Base-by-base conservation (phyloP, 78 protist genomes). In the Dictyostelium firmibasis region DNA sequence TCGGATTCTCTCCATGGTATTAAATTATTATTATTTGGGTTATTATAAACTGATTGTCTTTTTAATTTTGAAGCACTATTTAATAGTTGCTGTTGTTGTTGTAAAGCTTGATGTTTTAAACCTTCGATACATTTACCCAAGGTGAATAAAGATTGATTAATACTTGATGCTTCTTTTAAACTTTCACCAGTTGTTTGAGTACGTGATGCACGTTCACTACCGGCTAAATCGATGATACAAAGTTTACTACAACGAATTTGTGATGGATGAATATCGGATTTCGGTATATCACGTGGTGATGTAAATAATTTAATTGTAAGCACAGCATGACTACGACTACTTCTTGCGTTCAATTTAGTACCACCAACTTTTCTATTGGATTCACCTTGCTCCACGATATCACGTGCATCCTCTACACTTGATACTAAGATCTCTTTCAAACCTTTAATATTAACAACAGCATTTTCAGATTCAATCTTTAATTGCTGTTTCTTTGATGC, bases 1-100 rank as follows among this genome's bases (percentile, higher is more conserved):
- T 97, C 97, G 44, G 96, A 94, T 67, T 96, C 98, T 18, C 98
- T 81, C 92, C 93, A 97, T 33, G 98, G 98, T 13, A 96, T 92
- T 18, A 85, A 43, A n/a, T 43, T 84, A 27, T 43, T 77, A 20
- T 53, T 13, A n/a, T 62, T 13, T 5, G 2, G 23, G 4, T 62
- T 20, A 7, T 9, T 18, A 33, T 72, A 18, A 29, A 38, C 83
- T 50, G 87, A 31, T 33, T 27, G 43, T 72, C 79, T 72, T 31
- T 72, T 72, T 18, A 16, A 16, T 72, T 33, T 72, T 33, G 38
- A 29, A 31, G 77, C 43, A 69, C 77, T 69, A 69, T 69, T 69
- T 69, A 69, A 69, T 67, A 67, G 13, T 9, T 67, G 75, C 29
- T 67, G 75, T 72, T 33, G 79, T 72, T 31, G 43, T 38, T 77